Conservation (phyloP, 2,329 filamentous ascomycete genomes). For the Aspergillus glaucus region DNA sequence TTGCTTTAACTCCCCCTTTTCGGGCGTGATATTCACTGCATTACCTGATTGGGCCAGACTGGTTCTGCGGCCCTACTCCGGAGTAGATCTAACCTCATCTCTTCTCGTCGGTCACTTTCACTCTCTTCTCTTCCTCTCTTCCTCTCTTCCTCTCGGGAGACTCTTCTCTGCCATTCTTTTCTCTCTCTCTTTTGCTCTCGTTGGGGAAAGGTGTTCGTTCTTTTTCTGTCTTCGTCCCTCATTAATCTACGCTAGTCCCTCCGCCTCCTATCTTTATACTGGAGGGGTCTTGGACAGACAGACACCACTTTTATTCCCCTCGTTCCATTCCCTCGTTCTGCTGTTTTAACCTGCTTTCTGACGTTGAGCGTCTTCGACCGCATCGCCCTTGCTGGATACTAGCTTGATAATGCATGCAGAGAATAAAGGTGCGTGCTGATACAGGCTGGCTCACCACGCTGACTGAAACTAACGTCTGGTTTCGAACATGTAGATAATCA, state of each 20-base stretch:
- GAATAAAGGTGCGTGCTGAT: constrained; percentile 9
- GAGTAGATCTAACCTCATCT: no score
- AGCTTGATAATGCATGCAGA: constrained; percentile 11
- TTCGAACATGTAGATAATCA: constrained; percentile 1
- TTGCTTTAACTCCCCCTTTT: no score
- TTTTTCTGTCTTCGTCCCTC: neutral
- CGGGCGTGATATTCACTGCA: no score
- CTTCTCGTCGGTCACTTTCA: no score
- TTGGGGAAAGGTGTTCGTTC: neutral
- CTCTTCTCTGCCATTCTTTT: no score
- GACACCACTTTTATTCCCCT: neutral
- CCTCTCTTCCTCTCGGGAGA: no score
- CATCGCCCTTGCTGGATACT: constrained; percentile 8
- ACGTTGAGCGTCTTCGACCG: constrained; percentile 14
- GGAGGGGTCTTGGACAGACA: neutral
- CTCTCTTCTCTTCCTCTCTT: no score
- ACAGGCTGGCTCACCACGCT: constrained; percentile 6
- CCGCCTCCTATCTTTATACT: no score
- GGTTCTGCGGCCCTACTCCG: no score
- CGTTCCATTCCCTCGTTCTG: neutral
- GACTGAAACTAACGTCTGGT: constrained; percentile 1
- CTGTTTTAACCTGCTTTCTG: neutral
- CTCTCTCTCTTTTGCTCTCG: no score
- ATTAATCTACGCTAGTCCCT: no score
- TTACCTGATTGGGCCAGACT: no score